Conservation (phyloP, 2,329 filamentous ascomycete species). For the Aspergillus oerlinghausenensis region DNA sequence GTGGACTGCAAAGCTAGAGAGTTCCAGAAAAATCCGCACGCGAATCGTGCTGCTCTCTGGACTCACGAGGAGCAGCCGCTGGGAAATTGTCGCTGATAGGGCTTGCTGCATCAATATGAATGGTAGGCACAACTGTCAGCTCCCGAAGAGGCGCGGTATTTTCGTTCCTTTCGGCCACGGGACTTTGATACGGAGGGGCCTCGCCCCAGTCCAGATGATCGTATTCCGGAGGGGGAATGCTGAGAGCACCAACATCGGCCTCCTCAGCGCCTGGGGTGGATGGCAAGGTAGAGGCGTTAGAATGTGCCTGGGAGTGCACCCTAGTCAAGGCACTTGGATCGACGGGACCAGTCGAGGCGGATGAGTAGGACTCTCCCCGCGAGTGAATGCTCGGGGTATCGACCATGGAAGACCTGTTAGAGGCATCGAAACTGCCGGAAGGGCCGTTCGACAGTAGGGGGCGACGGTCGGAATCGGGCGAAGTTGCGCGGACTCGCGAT, state of each 20-base stretch:
- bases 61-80: not conserved
- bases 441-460: conserved; percentile 40
- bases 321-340: conserved; percentile 26
- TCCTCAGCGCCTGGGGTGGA: conserved; percentile 24
- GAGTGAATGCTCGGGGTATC: conserved; percentile 25
- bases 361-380: conserved; percentile 32
- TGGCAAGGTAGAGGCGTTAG: conserved; percentile 18
- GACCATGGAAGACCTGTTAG: conserved; percentile 23
- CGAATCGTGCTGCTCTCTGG: not conserved
- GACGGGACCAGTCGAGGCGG: conserved; percentile 23
- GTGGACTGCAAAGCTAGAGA: not conserved
- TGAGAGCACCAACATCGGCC: conserved; percentile 33
- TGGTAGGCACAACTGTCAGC: conserved; percentile 25
- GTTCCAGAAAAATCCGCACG: not conserved
- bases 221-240: conserved; percentile 40
- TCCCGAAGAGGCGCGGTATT: conserved; percentile 14
- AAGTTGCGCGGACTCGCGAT: conserved; percentile 44
- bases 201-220: conserved; percentile 41
- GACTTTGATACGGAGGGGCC: conserved; percentile 38
- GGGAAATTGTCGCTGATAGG: conserved; percentile 17
- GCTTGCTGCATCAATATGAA: conserved; percentile 29
- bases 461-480: conserved; percentile 44
- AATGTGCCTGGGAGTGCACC: conserved; percentile 25
- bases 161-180: conserved; percentile 14
- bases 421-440: conserved; percentile 25